Base-by-base conservation (phyloP, 2,329 filamentous ascomycete species). In the Fusarium sp. region DNA sequence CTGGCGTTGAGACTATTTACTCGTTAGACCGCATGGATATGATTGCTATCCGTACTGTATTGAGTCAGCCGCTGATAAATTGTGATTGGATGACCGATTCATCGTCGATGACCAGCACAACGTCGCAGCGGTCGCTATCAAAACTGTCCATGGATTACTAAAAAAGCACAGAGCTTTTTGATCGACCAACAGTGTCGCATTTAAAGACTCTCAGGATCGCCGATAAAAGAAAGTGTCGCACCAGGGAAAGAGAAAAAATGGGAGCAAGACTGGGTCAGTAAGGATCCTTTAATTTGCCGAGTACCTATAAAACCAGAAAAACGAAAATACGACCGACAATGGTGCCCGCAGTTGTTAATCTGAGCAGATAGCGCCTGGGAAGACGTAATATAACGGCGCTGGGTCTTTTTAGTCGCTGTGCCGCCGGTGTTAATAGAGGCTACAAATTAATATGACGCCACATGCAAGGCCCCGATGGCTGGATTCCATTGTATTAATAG, bases 231-330 rank as follows among this genome's bases (percentile, higher is more conserved):
- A 60, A 49, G 46, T n/a, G 66, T 70, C 61, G 43, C 66, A 70
- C 66, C 60, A 70, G 50, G 45, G 51, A 44, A 29, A 55, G 12
- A 9, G 6, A 25, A 66, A 69, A 70, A 66, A 52, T 18, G 32
- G 60, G 47, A 62, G 65, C 29, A 70, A 69, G n/a, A 66, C 38
- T 46, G 66, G 66, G 66, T 62, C 66, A 29, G 22, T 42, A 14
- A 51, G 46, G 54, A 61, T 70, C 66, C 66, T 70, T 69, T 70
- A 66, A 70, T 70, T 61, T 70, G 47, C 45, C 10, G 46, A 45
- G 34, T 38, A 38, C 34, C 29, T 40, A 55, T 49, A 44, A 52
- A 54, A 52, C n/a, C 29, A 42, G 16, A 57, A 54, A 27, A 43
- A 51, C 46, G 32, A 27, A 53, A 24, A 24, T 15, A 16, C 15